Evolutionary conservation across 1,284 basidiomycete species (phyloP).

Genomic region (Cystobasidium pallidum): DNA sequence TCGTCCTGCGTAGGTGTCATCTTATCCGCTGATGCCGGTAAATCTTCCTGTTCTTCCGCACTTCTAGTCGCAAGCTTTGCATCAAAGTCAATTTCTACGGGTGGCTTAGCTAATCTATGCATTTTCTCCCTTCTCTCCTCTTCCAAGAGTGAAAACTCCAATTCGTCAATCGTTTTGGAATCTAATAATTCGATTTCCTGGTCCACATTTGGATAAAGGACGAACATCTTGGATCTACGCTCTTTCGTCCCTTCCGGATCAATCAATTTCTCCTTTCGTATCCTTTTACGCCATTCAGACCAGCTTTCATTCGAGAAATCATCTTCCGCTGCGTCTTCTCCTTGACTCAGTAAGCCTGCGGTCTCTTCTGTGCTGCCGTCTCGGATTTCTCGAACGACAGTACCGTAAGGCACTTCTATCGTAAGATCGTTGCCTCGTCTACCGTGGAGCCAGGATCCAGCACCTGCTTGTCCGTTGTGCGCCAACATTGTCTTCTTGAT

Average conservation of each 20-base stretch:
- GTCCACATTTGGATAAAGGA: conserved; percentile 51
- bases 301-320: conserved; percentile 58
- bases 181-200: conserved; percentile 48
- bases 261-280: conserved; percentile 64
- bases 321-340: conserved; percentile 59
- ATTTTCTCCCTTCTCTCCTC: conserved; percentile 57
- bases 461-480: conserved; percentile 69
- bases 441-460: conserved; percentile 83
- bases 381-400: conserved; percentile 77
- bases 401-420: conserved; percentile 82
- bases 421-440: conserved; percentile 70
- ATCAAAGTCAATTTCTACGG: conserved; percentile 66
- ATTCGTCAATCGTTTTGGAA: conserved; percentile 46
- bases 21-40: conserved; percentile 61
- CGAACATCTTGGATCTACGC: conserved; percentile 49
- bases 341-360: conserved; percentile 58
- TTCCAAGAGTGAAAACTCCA: conserved; percentile 46
- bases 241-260: conserved; percentile 47
- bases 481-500: conserved; percentile 71
- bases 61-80: conserved; percentile 54
- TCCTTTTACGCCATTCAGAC: conserved; percentile 64
- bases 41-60: conserved; percentile 68
- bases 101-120: conserved; percentile 60
- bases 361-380: conserved; percentile 69
- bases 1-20: conserved; percentile 54